Evolutionary conservation across 129 eudicot genomes (phyloP), one percentile per base, ranked within the genome.

Genomic region (Tagetes patula): DNA sequence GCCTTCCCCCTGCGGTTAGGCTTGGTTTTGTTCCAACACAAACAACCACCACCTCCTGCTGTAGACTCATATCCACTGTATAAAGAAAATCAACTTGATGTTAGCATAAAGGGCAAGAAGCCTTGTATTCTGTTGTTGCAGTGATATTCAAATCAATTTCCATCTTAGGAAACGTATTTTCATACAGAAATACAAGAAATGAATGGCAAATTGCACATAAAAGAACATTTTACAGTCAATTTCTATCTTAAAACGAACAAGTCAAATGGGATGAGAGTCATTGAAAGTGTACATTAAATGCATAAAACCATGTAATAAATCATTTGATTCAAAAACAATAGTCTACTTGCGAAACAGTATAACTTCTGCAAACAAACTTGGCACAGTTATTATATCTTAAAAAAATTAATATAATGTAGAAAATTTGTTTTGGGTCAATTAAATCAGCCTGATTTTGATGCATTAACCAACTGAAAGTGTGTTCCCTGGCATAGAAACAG

Each of bases 61-160:
- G 95, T 91, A 50, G 95, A 91, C 76, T 91, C 95, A 42, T 90
- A 90, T 37, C 93, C 96, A 78, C 96, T 90, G 65, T 63, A 63
- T 14, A 67, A 46, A 0, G 41, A 52, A 52, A 70, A 10, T 55
- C 61, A 73, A 1, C 71, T 62, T 9, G 66, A 50, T 68, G 55
- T 53, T 54, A 3, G 48, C 42, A 61, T 43, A 64, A 78, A 8
- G 65, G 45, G 42, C 61, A 13, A 33, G 32, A 58, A 69, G 27
- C 14, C 27, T 14, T 67, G n/a, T 8, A 47, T 11, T 4, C 31
- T 8, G 3, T 60, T 10, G 34, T 11, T 32, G 41, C 41, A 34
- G 37, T 3, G 9, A 52, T 64, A 20, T 50, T 41, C 30, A 27
- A 12, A 65, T 38, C 47, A 45, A 4, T 34, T 47, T 60, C 27